These are phyloP conservation scores for Ganoderma lingzhi DNA, from an alignment of 1,284 basidiomycete genomes.

Conservation along the genomic window DNA sequence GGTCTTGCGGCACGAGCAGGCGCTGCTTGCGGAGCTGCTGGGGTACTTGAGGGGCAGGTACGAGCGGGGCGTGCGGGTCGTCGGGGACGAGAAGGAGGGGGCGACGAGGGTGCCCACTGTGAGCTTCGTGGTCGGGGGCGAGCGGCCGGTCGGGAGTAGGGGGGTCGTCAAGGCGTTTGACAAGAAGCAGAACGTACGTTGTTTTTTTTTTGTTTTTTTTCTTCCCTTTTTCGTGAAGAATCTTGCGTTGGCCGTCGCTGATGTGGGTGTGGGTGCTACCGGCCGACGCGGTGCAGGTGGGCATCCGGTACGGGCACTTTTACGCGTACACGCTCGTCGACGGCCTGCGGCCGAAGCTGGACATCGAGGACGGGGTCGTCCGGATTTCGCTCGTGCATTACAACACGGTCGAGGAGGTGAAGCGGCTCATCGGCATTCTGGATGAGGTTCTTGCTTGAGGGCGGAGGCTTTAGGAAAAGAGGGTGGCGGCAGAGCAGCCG, in stretches of 20 bases:
- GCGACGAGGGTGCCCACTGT: constrained; percentile 71
- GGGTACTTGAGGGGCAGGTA: constrained; percentile 50
- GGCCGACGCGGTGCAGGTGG: constrained; percentile 54
- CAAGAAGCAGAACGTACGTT: constrained; percentile 65
- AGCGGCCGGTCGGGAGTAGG: constrained; percentile 60
- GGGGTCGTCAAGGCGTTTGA: constrained; percentile 80
- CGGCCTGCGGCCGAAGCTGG: constrained; percentile 59
- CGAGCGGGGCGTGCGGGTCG: constrained; percentile 67
- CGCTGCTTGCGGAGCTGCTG: constrained; percentile 51
- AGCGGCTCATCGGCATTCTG: constrained; percentile 61
- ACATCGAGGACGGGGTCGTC: constrained; percentile 72
- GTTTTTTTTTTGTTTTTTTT: too few species aligned
- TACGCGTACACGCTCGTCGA: constrained; percentile 77
- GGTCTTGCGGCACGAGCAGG: constrained; percentile 56
- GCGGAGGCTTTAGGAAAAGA: not conserved
- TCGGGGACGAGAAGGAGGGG: constrained; percentile 62
- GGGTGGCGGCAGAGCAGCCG: not conserved
- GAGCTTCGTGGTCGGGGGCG: constrained; percentile 72
- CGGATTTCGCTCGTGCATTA: constrained; percentile 85
- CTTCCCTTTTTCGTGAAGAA: not conserved
- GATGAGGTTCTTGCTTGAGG: constrained; percentile 50
- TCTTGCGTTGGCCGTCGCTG: not conserved
- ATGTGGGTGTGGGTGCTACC: not conserved
- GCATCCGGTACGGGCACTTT: constrained; percentile 82
- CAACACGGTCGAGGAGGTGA: constrained; percentile 77